These are phyloP conservation scores for Croton setiger DNA, from an alignment of 441 rosid genomes.

Conservation along the genomic window DNA sequence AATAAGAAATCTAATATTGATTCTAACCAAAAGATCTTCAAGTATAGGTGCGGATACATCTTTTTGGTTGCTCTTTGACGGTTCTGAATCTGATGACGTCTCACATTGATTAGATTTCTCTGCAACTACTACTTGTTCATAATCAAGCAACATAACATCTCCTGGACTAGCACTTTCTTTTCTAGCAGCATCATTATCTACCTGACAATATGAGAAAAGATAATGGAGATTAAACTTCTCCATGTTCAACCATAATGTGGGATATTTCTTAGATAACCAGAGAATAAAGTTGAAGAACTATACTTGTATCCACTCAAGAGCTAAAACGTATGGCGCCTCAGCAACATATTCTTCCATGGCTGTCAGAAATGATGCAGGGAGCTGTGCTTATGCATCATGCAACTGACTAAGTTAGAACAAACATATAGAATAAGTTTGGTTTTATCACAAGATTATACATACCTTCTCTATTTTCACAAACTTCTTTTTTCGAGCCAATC, in stretches of 20 bases:
- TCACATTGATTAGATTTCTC: background rate
- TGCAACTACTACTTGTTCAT: conserved; percentile 1
- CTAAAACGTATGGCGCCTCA: conserved; percentile 31
- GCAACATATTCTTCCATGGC: conserved; percentile 51
- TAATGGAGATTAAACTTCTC: background rate
- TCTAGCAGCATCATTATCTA: conserved; percentile 13
- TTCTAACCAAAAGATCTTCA: conserved; percentile 32
- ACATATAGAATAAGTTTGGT: too few species aligned
- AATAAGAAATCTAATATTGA: background rate
- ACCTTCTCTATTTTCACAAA: conserved; percentile 43
- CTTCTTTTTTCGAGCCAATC: conserved; percentile 32
- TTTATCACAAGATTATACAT: background rate
- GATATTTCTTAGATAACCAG: background rate
- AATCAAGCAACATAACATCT: background rate
- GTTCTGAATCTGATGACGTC: conserved; percentile 10
- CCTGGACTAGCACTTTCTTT: conserved; percentile 2
- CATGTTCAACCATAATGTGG: too few species aligned
- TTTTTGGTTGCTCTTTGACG: conserved; percentile 13
- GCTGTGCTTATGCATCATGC: conserved; percentile 30
- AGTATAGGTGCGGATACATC: conserved; percentile 4
- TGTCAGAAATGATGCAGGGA: conserved; percentile 39
- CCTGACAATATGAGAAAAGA: conserved; percentile 10
- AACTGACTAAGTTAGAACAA: conserved; percentile 6
- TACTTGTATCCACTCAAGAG: conserved; percentile 19
- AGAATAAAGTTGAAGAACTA: conserved; percentile 10